Evolutionary conservation across 208 protist genomes (phyloP).

Genomic region (Acanthamoeba sp.): DNA sequence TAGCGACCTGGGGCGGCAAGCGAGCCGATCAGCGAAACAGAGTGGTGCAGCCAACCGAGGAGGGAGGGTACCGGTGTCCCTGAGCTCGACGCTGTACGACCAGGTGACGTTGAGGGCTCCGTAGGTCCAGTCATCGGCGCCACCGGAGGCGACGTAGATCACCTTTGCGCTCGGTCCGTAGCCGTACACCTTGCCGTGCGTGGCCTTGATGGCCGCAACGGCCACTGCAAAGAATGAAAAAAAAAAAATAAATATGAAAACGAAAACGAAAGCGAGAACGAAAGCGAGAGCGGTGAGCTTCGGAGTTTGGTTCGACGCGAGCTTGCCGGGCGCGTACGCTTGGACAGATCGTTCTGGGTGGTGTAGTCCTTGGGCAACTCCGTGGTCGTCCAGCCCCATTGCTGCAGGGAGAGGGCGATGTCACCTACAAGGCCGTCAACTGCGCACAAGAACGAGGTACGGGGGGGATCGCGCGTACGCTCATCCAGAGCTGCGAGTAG

Average conservation of each 20-base stretch:
- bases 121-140: constrained; percentile 75
- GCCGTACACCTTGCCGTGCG: background rate
- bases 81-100: constrained; percentile 72
- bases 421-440: no score
- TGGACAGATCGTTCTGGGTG: constrained; percentile 9
- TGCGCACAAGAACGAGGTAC: background rate
- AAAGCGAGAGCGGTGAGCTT: no score
- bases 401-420: background rate
- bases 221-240: background rate
- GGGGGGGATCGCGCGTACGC: background rate
- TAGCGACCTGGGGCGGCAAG: background rate
- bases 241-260: background rate
- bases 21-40: background rate
- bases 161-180: background rate
- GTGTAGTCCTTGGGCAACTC: constrained; percentile 4
- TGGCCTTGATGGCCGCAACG: background rate
- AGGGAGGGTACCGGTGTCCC: constrained; percentile 72
- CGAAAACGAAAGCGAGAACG: background rate
- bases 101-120: background rate
- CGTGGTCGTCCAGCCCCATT: background rate
- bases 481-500: constrained; percentile 62
- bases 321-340: background rate
- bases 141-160: constrained; percentile 56
- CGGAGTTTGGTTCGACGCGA: no score
- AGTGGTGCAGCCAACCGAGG: no score